phyloP scores from a whole-genome alignment of 805 yeast species.

The Lachancea fermentati region DNA sequence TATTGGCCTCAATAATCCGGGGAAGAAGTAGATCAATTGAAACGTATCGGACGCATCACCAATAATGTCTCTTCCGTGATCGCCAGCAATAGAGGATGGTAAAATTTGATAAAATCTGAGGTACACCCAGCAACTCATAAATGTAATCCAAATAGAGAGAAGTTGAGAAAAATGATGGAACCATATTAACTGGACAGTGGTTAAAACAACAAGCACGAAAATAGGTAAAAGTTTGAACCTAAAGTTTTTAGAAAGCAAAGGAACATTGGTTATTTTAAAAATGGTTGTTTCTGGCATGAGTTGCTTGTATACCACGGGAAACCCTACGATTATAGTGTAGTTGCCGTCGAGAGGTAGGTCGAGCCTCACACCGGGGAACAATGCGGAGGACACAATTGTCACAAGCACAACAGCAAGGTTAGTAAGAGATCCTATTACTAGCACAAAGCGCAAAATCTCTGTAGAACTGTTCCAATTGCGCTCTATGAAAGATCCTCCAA shows the following conservation, averaged over 20 bases:
- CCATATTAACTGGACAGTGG: constrained; percentile 28
- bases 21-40: constrained; percentile 79
- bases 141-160: constrained; percentile 52
- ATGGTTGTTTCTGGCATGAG: constrained; percentile 55
- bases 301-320: constrained; percentile 61
- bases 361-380: constrained; percentile 25
- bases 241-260: constrained; percentile 35
- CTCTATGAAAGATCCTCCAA: constrained; percentile 65
- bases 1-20: constrained; percentile 48
- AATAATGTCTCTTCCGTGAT: constrained; percentile 17
- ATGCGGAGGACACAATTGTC: constrained; percentile 23
- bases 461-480: constrained; percentile 52
- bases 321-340: constrained; percentile 50
- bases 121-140: constrained; percentile 68
- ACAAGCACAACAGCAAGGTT: constrained; percentile 40
- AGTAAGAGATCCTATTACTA: constrained; percentile 46
- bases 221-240: constrained; percentile 65
- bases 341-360: constrained; percentile 49
- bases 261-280: constrained; percentile 43
- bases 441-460: constrained; percentile 45
- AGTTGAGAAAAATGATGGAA: constrained; percentile 41
- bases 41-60: constrained; percentile 94
- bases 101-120: constrained; percentile 71
- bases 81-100: constrained; percentile 36
- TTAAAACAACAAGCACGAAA: constrained; percentile 28